Evolutionary conservation across 371 early-diverging fungal species (phyloP).

Genomic region (Rhizopus sp.): DNA sequence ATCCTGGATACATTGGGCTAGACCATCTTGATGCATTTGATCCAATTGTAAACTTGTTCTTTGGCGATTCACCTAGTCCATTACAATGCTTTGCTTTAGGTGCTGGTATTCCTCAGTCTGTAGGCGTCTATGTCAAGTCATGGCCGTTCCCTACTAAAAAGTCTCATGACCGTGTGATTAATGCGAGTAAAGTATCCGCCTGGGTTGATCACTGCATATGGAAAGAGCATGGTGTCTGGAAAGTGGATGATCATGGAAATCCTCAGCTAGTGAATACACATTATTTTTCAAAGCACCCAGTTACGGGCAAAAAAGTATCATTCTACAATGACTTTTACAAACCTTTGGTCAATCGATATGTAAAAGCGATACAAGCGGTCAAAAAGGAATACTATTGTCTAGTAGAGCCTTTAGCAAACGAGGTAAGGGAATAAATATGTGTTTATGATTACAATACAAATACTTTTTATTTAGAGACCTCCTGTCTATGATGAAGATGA

Average conservation of each 20-base stretch:
- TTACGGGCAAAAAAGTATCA: slow-evolving; percentile 51
- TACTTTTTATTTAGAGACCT: slow-evolving; percentile 42
- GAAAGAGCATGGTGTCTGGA: slow-evolving; percentile 82
- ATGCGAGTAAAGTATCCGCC: slow-evolving; percentile 53
- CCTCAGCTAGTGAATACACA: slow-evolving; percentile 57
- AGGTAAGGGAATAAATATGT: slow-evolving; percentile 28
- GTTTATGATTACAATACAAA: neutral
- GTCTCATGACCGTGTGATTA: slow-evolving; percentile 57
- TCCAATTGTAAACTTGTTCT: slow-evolving; percentile 65
- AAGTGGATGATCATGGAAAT: slow-evolving; percentile 49
- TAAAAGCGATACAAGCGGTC: slow-evolving; percentile 59
- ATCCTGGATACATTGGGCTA: slow-evolving; percentile 78
- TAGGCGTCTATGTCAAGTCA: slow-evolving; percentile 70
- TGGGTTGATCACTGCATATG: slow-evolving; percentile 77
- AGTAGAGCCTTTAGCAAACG: slow-evolving; percentile 80
- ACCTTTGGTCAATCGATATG: slow-evolving; percentile 68
- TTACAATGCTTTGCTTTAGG: slow-evolving; percentile 76
- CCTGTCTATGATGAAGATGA: slow-evolving; percentile 61
- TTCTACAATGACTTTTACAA: slow-evolving; percentile 70
- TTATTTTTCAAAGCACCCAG: slow-evolving; percentile 72
- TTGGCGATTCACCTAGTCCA: slow-evolving; percentile 71
- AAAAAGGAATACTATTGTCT: slow-evolving; percentile 60
- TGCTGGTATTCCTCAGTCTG: slow-evolving; percentile 59
- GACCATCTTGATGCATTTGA: slow-evolving; percentile 59
- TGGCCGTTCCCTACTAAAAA: slow-evolving; percentile 76